Evolutionary conservation across 805 yeast species (phyloP), one percentile per base, ranked within the genome.

Genomic region (Naumovozyma castellii): DNA sequence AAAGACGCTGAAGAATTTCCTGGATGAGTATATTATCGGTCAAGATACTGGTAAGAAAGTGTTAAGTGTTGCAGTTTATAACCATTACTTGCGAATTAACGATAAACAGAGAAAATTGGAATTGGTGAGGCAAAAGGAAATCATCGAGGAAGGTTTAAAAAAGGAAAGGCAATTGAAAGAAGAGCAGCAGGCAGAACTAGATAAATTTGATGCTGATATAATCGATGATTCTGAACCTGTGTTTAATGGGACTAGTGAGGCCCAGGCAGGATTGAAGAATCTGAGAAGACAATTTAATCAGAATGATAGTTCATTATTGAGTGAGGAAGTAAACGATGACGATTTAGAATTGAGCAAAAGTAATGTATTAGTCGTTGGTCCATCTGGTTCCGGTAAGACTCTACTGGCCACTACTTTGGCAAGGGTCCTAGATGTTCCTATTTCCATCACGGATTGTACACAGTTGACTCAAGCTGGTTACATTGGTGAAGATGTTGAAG

Each of bases 391-490:
- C 2, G 81, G 82, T 15, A 76, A 76, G 51, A 76, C 82, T 0
- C 51, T 75, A 13, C 61, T 76, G 28, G 80, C 80, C 1, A 65
- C 69, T 34, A 73, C 78, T 0, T 54, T 76, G 33, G 80, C 81
- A 0, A 64, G 63, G 30, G 59, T 67, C 1, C 51, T 76, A 32
- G 69, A 74, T 22, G 77, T 73, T 18, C 81, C 82, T 2, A 69
- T 75, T 30, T 70, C 77, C 0, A 75, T 76, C 12, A 74, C 76
- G 4, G 81, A 76, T 48, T 76, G 81, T 50, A 76, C 82, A 0
- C 73, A 77, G 34, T 50, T 76, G 42, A 76, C 82, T 0, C 81
- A 76, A 49, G 79, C 81, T 0, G 82, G 82, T 5, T 76, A 76
- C 48, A 74, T 76, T 34, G 82, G 82, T 18, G 81, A 76, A 43